These are phyloP conservation scores for Ophiocordyceps camponoti-floridani DNA, from an alignment of 2,329 filamentous ascomycete genomes.

Conservation along the genomic window DNA sequence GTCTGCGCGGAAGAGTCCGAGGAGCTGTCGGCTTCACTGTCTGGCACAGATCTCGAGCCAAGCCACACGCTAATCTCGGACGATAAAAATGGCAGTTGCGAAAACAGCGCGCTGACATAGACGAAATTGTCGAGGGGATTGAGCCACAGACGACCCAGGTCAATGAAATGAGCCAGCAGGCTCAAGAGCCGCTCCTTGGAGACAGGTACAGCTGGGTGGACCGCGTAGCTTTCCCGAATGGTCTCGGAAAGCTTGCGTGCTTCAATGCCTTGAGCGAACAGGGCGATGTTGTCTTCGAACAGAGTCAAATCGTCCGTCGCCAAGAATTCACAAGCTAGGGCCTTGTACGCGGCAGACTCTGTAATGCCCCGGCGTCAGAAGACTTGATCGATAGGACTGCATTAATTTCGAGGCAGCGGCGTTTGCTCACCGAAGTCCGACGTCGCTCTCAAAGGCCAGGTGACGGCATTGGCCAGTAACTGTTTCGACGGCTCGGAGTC, in stretches of 20 bases:
- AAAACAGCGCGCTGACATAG: slow-evolving; percentile 33
- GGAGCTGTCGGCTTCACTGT: slow-evolving; percentile 3
- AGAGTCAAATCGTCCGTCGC: slow-evolving; percentile 16
- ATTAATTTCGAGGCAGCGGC: not conserved
- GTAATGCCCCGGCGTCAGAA: not conserved
- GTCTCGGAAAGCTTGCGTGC: slow-evolving; percentile 21
- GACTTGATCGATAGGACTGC: not conserved
- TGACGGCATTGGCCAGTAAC: slow-evolving; percentile 11
- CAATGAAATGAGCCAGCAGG: slow-evolving; percentile 50
- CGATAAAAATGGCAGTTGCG: slow-evolving; percentile 33
- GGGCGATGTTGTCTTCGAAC: slow-evolving; percentile 20
- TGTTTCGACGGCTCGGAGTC: slow-evolving; percentile 6
- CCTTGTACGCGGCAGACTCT: slow-evolving; percentile 11
- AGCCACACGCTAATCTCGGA: slow-evolving; percentile 30
- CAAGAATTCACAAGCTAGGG: slow-evolving; percentile 21
- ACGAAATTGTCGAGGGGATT: slow-evolving; percentile 16
- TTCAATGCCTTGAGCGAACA: slow-evolving; percentile 19
- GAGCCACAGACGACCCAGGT: slow-evolving; percentile 25
- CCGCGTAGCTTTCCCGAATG: slow-evolving; percentile 19
- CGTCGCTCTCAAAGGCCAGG: slow-evolving; percentile 9
- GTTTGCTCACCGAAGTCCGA: slow-evolving; percentile 6
- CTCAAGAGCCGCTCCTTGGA: slow-evolving; percentile 33
- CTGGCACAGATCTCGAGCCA: slow-evolving; percentile 6
- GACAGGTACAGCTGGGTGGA: slow-evolving; percentile 6
- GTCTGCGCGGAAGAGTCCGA: slow-evolving; percentile 19